phyloP scores from a whole-genome alignment of 1,139 yeast species.

The Scheffersomyces quercinus region DNA sequence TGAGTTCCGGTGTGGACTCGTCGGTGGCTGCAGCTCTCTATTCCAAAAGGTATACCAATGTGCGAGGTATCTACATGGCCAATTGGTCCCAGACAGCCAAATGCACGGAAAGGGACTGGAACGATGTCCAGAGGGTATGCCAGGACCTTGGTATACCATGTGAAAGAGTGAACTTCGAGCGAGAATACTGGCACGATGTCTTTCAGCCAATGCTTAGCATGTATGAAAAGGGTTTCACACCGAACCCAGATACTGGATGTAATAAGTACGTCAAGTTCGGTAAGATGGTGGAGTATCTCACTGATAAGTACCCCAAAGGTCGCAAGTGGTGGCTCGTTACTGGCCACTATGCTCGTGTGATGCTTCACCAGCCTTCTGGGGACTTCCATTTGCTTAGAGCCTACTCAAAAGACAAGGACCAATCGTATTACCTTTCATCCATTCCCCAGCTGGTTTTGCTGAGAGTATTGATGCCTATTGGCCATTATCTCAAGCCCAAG shows the following conservation, averaged over 20 bases:
- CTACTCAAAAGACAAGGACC: constrained; percentile 69
- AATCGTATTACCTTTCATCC: constrained; percentile 83
- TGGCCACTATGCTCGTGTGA: constrained; percentile 83
- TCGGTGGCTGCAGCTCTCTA: constrained; percentile 82
- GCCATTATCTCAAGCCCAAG: constrained; percentile 71
- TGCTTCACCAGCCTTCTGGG: constrained; percentile 30
- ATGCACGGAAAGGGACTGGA: constrained; percentile 89
- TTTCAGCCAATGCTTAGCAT: constrained; percentile 85
- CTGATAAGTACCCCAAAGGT: constrained; percentile 28
- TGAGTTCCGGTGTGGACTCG: constrained; percentile 98
- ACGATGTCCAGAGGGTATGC: constrained; percentile 71
- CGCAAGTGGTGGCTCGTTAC: constrained; percentile 82
- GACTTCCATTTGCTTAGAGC: constrained; percentile 59
- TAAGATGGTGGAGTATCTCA: constrained; percentile 57
- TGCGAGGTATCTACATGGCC: constrained; percentile 85
- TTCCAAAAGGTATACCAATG: constrained; percentile 53
- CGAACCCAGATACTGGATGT: constrained; percentile 93
- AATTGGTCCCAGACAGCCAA: constrained; percentile 77
- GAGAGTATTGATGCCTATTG: constrained; percentile 73
- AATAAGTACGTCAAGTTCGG: constrained; percentile 88
- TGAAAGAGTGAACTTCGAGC: constrained; percentile 79
- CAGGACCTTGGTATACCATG: constrained; percentile 62
- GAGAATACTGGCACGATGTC: constrained; percentile 89
- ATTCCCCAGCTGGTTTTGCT: constrained; percentile 50
- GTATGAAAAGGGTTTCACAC: constrained; percentile 76